phyloP scores from a whole-genome alignment of 306 rosid species.

The Aeschynomene evenia region DNA sequence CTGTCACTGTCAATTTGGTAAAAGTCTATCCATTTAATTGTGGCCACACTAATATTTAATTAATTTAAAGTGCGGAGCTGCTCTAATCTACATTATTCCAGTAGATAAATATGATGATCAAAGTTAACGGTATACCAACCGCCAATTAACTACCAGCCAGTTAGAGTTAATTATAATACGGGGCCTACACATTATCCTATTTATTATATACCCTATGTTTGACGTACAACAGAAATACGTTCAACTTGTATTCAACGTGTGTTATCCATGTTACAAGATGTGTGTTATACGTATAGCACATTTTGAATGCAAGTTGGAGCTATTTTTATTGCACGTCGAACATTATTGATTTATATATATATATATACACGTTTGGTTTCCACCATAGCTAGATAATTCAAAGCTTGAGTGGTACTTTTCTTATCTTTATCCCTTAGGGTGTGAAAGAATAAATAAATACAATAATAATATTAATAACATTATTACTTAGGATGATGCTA shows the following conservation, averaged over 20 bases:
- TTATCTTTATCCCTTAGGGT: slow-evolving; percentile 19
- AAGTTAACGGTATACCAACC: slow-evolving; percentile 15
- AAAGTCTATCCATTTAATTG: neutral
- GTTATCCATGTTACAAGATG: too few species aligned
- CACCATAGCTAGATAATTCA: neutral
- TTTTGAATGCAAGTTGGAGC: too few species aligned
- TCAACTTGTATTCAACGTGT: too few species aligned
- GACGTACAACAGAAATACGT: too few species aligned
- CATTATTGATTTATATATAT: too few species aligned
- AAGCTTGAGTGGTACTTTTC: neutral
- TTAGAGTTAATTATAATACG: neutral
- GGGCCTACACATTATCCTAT: slow-evolving; percentile 29
- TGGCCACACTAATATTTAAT: too few species aligned
- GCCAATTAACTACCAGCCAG: neutral
- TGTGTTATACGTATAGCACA: too few species aligned
- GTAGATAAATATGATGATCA: neutral
- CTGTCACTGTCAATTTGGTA: neutral
- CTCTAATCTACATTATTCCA: neutral
- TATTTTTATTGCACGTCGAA: too few species aligned
- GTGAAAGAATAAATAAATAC: neutral
- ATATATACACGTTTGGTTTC: too few species aligned
- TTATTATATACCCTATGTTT: too few species aligned
- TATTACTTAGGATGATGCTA: too few species aligned
- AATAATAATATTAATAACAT: too few species aligned
- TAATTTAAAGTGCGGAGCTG: neutral